Conservation (phyloP, 2,329 filamentous ascomycete species). For the Paraphaeosphaeria sporulosa region DNA sequence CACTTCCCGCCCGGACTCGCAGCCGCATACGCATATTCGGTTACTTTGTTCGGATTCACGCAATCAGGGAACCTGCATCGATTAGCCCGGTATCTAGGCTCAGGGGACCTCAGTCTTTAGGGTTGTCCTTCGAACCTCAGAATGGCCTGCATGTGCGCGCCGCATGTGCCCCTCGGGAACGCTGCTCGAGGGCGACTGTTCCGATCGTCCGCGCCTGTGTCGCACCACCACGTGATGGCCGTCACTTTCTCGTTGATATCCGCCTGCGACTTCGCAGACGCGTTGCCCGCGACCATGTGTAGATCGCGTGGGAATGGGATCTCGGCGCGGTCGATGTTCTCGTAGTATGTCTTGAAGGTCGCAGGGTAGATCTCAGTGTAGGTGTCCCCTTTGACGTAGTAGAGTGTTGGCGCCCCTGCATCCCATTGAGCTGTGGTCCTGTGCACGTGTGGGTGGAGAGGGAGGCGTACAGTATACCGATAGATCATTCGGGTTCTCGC, state of each 20-base stretch:
- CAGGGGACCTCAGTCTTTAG: too few species aligned
- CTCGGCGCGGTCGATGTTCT: constrained; percentile 50
- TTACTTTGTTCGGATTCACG: constrained; percentile 39
- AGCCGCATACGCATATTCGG: constrained; percentile 31
- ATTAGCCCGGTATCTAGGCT: too few species aligned
- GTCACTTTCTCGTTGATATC: constrained; percentile 26
- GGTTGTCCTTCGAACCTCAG: not conserved
- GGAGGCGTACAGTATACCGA: constrained; percentile 50
- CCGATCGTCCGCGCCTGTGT: constrained; percentile 19
- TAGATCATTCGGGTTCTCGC: constrained; percentile 54
- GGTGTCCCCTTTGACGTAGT: constrained; percentile 41
- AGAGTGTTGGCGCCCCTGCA: constrained; percentile 51
- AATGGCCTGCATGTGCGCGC: constrained; percentile 25
- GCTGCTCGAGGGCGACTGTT: constrained; percentile 35
- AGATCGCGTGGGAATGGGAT: constrained; percentile 52
- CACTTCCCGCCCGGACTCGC: constrained; percentile 44
- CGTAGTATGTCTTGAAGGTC: constrained; percentile 55
- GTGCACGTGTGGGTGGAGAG: not conserved
- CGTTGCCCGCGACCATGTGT: constrained; percentile 48
- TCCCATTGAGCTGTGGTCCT: not conserved
- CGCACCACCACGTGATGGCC: constrained; percentile 24
- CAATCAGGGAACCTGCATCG: constrained; percentile 49
- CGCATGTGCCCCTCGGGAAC: constrained; percentile 44
- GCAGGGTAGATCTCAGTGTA: constrained; percentile 43
- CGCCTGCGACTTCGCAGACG: constrained; percentile 38